phyloP scores from a whole-genome alignment of 306 rosid species.

The Boehmeria nivea region DNA sequence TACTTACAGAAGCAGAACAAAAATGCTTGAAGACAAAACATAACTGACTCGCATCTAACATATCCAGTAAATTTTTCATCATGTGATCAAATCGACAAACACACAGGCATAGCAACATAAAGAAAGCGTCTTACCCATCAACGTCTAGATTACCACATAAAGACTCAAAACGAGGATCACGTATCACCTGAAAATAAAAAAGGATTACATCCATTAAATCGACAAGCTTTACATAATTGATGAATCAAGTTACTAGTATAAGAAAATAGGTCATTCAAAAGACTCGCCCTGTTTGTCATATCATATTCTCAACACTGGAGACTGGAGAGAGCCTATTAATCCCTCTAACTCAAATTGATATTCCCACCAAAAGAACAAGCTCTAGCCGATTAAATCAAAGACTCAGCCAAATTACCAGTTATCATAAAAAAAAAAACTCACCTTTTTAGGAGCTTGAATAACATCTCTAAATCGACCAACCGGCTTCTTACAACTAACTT shows the following conservation, averaged over 20 bases:
- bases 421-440: constrained; percentile 22
- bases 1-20: neutral
- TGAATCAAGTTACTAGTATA: too few species aligned
- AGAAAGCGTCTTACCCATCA: constrained; percentile 48
- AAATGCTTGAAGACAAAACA: neutral
- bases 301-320: too few species aligned
- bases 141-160: constrained; percentile 49
- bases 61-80: too few species aligned
- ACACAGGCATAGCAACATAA: neutral
- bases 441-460: constrained; percentile 75
- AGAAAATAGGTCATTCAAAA: too few species aligned
- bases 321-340: too few species aligned
- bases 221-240: too few species aligned
- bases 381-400: neutral
- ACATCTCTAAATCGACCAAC: constrained; percentile 65
- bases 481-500: constrained; percentile 78
- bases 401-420: neutral
- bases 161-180: constrained; percentile 86
- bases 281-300: too few species aligned
- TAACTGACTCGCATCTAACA: neutral
- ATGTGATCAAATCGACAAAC: too few species aligned
- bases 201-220: neutral
- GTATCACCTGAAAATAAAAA: constrained; percentile 43
- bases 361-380: too few species aligned
- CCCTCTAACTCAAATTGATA: too few species aligned